Evolutionary conservation across 257 asterid species (phyloP).

Genomic region (Cruciata laevipes): DNA sequence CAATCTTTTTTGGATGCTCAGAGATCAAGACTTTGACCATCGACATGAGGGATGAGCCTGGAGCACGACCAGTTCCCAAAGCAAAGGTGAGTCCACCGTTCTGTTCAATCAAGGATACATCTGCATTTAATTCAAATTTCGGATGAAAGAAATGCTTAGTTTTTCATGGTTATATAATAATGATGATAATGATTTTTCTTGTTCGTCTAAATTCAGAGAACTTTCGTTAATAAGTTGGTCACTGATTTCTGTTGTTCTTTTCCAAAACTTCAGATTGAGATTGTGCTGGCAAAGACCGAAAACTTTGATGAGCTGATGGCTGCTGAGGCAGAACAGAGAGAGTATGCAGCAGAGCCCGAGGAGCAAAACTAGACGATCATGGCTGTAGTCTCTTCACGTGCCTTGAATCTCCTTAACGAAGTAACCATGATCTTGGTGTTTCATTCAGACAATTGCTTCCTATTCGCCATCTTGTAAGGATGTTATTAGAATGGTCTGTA

Average conservation of each 20-base stretch:
- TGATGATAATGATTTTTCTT: not conserved
- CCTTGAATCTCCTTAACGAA: not conserved
- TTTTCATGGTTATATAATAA: not conserved
- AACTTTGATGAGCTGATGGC: slow-evolving; percentile 57
- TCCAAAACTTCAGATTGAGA: slow-evolving; percentile 40
- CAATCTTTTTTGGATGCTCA: slow-evolving; percentile 11
- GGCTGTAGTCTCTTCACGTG: slow-evolving; percentile 3
- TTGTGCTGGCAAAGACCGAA: slow-evolving; percentile 43
- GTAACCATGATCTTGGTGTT: not conserved
- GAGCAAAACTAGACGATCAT: slow-evolving; percentile 30
- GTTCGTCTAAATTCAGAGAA: not conserved
- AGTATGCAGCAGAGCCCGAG: slow-evolving; percentile 28
- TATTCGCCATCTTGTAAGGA: not conserved
- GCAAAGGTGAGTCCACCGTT: slow-evolving; percentile 44
- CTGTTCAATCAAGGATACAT: not conserved
- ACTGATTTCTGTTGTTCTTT: not conserved
- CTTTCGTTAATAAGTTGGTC: not conserved
- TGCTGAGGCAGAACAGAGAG: slow-evolving; percentile 44
- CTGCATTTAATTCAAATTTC: not conserved
- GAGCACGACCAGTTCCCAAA: slow-evolving; percentile 56
- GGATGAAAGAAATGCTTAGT: not conserved
- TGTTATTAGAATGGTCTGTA: not conserved
- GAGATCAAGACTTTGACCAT: slow-evolving; percentile 63
- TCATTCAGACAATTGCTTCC: not conserved
- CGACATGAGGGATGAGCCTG: slow-evolving; percentile 68